Evolutionary conservation across 495 filamentous ascomycete genomes (phyloP), one percentile per base, ranked within the genome.

Genomic region (Penicillium fimorum): DNA sequence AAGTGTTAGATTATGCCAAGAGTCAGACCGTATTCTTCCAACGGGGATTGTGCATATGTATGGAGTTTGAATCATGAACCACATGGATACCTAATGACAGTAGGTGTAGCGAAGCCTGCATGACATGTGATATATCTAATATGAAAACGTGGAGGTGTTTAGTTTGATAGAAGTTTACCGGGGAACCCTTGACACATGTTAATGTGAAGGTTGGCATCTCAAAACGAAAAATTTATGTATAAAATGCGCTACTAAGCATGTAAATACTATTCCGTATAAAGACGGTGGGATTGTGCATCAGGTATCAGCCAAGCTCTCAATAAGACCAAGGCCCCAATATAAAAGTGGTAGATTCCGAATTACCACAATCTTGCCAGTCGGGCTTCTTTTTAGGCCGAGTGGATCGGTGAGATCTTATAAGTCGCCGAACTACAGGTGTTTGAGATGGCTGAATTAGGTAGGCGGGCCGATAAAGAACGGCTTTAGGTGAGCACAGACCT

Each of bases 1-100:
- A 27, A 4, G 6, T 41, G 15, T 38, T 17, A 7, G 17, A 43
- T 24, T 25, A n/a, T 38, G 12, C 35, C n/a, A 37, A 22, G 32
- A 18, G 22, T 37, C 32, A 30, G 11, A 24, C 32, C 18, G 29
- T 32, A 22, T 22, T 12, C 38, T 35, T 25, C 13, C 20, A 53
- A 46, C 30, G 30, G 30, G 52, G 42, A 38, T 27, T 12, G 15
- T 37, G 32, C 52, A 40, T 47, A 44, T 46, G 52, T 20, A 15
- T 46, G 15, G 27, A n/a, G 5, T 38, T 12, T 30, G 5, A 11
- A 32, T 15, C 10, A 30, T 12, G 9, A 18, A 30, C 44, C n/a
- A 47, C 13, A 18, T 32, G 45, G n/a, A 32, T 17, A 7, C 5
- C 5, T 2, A 3, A 47, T n/a, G n/a, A 17, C 18, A 8, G 24